Evolutionary conservation across 1,139 yeast species (phyloP).

Genomic region (Zygosaccharomyces sapae): DNA sequence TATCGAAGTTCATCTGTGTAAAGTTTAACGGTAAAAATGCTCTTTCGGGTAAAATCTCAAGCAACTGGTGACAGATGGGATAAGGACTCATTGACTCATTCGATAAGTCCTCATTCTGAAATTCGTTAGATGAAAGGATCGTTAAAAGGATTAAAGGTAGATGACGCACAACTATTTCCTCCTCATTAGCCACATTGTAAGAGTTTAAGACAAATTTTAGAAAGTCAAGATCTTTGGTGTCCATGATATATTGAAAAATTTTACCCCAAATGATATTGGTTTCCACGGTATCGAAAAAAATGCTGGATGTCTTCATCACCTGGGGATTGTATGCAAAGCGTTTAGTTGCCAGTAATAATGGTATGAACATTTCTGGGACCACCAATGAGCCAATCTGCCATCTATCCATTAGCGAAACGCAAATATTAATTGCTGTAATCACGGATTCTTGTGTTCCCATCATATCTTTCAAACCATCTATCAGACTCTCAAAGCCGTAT

Average conservation of each 20-base stretch:
- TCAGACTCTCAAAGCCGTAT: slow-evolving; percentile 51
- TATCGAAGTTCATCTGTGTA: slow-evolving; percentile 30
- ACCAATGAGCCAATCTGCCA: slow-evolving; percentile 86
- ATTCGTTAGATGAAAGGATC: slow-evolving; percentile 34
- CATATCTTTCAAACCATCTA: slow-evolving; percentile 50
- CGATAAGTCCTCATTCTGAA: slow-evolving; percentile 2
- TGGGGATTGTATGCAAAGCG: slow-evolving; percentile 37
- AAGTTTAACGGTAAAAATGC: slow-evolving; percentile 50
- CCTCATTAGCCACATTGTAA: slow-evolving; percentile 70
- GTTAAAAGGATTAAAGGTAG: slow-evolving; percentile 64
- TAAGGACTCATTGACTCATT: slow-evolving; percentile 14
- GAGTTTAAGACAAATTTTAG: slow-evolving; percentile 55
- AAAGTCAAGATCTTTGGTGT: slow-evolving; percentile 40
- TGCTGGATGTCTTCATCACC: slow-evolving; percentile 53
- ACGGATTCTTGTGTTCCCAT: slow-evolving; percentile 39
- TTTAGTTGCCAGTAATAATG: slow-evolving; percentile 48
- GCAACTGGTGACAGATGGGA: slow-evolving; percentile 37
- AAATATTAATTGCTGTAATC: slow-evolving; percentile 51
- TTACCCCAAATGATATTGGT: slow-evolving; percentile 72
- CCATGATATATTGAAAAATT: slow-evolving; percentile 42
- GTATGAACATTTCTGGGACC: slow-evolving; percentile 63
- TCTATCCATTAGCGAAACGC: slow-evolving; percentile 74
- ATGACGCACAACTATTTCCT: slow-evolving; percentile 75
- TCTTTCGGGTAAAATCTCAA: slow-evolving; percentile 54
- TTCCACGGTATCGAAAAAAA: slow-evolving; percentile 83